A percentile compares a stretch with the other conserved stretches of the same genome.
Evolutionary conservation across 129 eudicot species (phyloP).

Genomic region (Artemisia argyi): DNA sequence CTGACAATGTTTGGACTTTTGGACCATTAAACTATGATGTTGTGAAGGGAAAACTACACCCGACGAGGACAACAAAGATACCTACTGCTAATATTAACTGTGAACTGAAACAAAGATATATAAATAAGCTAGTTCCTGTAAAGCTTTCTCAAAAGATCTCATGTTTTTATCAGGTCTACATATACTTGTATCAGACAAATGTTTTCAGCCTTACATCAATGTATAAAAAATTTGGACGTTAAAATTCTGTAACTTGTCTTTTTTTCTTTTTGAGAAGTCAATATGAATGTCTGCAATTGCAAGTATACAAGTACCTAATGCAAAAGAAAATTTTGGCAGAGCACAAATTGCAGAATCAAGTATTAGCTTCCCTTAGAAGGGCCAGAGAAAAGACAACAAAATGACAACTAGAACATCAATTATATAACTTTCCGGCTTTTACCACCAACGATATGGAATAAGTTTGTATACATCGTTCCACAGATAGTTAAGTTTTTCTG

Average conservation of each 20-base stretch:
- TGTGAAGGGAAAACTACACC: neutral
- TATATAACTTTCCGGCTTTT: conserved; percentile 15
- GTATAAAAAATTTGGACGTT: neutral
- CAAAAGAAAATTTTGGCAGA: conserved; percentile 3
- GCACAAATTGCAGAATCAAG: conserved; percentile 16
- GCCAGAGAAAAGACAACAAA: neutral
- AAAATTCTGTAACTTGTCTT: conserved; percentile 10
- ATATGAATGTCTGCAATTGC: conserved; percentile 8
- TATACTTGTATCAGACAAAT: neutral
- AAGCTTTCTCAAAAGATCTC: neutral
- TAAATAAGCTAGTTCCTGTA: conserved; percentile 8
- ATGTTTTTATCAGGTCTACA: neutral
- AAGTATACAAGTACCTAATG: conserved; percentile 26
- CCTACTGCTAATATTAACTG: neutral
- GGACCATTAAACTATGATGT: neutral
- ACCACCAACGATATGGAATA: conserved; percentile 6
- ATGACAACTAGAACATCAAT: neutral
- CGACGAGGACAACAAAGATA: too few relatives aligned
- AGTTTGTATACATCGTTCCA: too few relatives aligned
- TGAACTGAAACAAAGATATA: neutral
- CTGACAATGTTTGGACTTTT: neutral
- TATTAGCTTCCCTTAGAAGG: conserved; percentile 13
- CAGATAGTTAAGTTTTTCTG: conserved; percentile 42
- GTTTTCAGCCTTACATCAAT: neutral
- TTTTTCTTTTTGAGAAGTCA: conserved; percentile 5